A percentile compares a stretch with the other conserved stretches of the same genome.
Conservation (phyloP, 768 basidiomycete species). For the Imleria badia region DNA sequence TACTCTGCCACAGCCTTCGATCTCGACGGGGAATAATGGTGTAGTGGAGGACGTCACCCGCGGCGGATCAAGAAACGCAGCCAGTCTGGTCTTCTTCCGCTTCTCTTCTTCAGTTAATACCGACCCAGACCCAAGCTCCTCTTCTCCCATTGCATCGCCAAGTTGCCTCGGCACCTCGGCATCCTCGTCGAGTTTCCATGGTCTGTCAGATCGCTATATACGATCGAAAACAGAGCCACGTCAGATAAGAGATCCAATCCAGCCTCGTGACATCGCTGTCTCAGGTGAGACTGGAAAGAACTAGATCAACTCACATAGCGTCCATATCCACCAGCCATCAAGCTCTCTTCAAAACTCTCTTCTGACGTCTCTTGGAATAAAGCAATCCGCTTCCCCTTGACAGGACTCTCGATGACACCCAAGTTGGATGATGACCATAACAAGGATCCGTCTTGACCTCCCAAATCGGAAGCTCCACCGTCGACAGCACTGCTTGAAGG, state of each 20-base stretch:
- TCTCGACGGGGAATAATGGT: slow-evolving; percentile 56
- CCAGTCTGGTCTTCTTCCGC: slow-evolving; percentile 65
- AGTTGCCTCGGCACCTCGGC: slow-evolving; percentile 13
- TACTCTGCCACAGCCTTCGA: slow-evolving; percentile 71
- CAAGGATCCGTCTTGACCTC: slow-evolving; percentile 12
- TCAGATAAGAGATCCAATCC: slow-evolving; percentile 16
- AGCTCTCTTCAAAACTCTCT: slow-evolving; percentile 81
- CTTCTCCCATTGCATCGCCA: slow-evolving; percentile 15
- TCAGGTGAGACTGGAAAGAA: neutral
- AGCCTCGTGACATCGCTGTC: neutral
- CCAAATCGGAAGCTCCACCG: slow-evolving; percentile 8
- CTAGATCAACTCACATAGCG: slow-evolving; percentile 55
- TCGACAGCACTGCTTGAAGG: slow-evolving; percentile 36
- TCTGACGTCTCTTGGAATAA: slow-evolving; percentile 82
- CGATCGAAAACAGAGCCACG: slow-evolving; percentile 1
- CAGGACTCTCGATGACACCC: slow-evolving; percentile 68
- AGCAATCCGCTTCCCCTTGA: slow-evolving; percentile 69
- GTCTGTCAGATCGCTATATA: slow-evolving; percentile 24
- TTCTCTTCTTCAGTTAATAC: slow-evolving; percentile 55
- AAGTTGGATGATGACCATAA: slow-evolving; percentile 35
- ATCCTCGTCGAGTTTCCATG: slow-evolving; percentile 21
- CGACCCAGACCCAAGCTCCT: neutral
- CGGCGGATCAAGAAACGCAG: slow-evolving; percentile 57
- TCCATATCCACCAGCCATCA: slow-evolving; percentile 81
- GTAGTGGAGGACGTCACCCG: slow-evolving; percentile 35